Evolutionary conservation across 192 early-diverging fungal species (phyloP), one percentile per base, ranked within the genome.

Genomic region (Gamsiella multidivaricata): DNA sequence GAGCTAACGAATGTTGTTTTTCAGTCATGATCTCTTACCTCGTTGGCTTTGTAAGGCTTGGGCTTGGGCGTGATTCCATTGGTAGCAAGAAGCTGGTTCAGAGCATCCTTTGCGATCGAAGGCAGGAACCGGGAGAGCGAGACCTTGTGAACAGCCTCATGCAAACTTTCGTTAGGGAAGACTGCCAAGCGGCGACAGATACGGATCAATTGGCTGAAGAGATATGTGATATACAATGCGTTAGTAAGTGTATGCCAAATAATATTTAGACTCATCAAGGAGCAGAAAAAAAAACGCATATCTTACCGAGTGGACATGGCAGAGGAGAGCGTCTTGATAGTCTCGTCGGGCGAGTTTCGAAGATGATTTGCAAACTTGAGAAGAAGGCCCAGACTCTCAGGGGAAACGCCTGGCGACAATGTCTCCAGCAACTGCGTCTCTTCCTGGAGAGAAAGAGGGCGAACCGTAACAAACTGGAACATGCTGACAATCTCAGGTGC

Each of bases 91-190:
- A 93, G 58, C 28, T 84, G 82, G 61, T 91, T 87, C 54, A 93
- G 65, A 1, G 90, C 88, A 70, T 88, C 84, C 69, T 80, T 85
- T 1, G 86, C 91, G 15, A 90, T 66, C 1, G 81, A 69, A n/a
- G 93, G 93, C 61, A 93, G 71, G 72, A 94, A 94, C 10, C 87
- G 87, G 17, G 88, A 88, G 20, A 94, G 80, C 2, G 91, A 87
- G 17, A 85, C 88, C 54, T 89, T 87, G 58, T 89, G 87, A 43
- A 94, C 85, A 14, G 88, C 71, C 17, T 81, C 70, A 63, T 91
- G 83, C 1, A 94, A 61, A 70, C 83, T 86, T 46, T 91, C 90
- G 52, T 89, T 73, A 15, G 87, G 86, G 69, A 88, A 91, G 9
- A 82, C 72, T 3, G 91, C 81, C 31, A 92, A 52, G 37, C 91